Base-by-base conservation (phyloP, 2,329 filamentous ascomycete species). In the Diaporthe australafricana region DNA sequence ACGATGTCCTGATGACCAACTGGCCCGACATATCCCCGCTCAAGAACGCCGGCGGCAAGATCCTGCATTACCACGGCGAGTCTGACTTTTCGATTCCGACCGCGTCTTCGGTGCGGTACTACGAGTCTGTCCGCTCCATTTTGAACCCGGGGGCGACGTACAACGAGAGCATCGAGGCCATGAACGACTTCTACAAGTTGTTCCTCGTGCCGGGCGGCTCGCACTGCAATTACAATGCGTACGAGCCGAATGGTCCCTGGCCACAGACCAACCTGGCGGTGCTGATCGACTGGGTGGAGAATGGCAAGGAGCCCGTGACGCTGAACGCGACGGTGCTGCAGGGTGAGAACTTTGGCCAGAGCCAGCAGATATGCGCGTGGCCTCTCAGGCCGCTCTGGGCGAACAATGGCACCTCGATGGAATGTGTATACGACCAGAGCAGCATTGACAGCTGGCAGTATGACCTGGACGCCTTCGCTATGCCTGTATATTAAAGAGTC, bases 21-120 rank as follows among this genome's bases (percentile, higher is more conserved):
- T 78, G 83, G 73, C 84, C 86, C 0, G 86, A 87, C 63, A 79
- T 89, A 1, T 83, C 81, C 0, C 74, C 77, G 9, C 85, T 87
- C 79, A 78, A 84, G 35, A 72, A 78, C 0, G 77, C 80, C 0
- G 87, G 86, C 25, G 84, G 84, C 38, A 89, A 88, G 76, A 75
- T 89, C 14, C 79, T 89, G 5, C 85, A 86, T 75, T 85, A 83
- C 78, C 87, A 88, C 77, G 87, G 86, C 66, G 86, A 88, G 77
- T 83, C 83, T 1, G 87, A 88, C 76, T 78, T 79, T n/a, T 81
- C 79, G 14, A 81, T 89, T 67, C 86, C 86, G 8, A 77, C 86
- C 2, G 85, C 79, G 4, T 85, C 83, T 0, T 87, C 85, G 0
- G 82, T 87, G 9, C 55, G 35, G 40, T 72, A 73, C 65, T 71